Percentiles rank a stretch among this genome's conserved stretches.
Evolutionary conservation across 495 filamentous ascomycete species (phyloP).

Genomic region (Podospora australis): DNA sequence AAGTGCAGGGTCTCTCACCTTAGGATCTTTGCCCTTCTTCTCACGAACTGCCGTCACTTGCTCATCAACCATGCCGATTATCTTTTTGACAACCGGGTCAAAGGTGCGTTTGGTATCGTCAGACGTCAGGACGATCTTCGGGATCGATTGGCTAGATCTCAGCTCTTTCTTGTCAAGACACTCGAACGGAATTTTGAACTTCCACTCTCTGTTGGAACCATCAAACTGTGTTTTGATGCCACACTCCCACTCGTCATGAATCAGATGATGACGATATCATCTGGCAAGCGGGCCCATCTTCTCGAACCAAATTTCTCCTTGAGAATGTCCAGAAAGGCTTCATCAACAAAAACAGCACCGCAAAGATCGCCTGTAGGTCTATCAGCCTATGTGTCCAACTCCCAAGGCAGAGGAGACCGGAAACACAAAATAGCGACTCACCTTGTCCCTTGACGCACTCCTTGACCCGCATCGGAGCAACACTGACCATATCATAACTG

Average conservation of each 20-base stretch:
- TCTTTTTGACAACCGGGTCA: background rate
- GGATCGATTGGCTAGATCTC: background rate
- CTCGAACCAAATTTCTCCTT: background rate
- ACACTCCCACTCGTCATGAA: slow-evolving; percentile 16
- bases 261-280: background rate
- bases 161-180: background rate
- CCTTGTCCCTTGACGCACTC: slow-evolving; percentile 18
- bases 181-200: slow-evolving; percentile 1
- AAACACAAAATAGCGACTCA: no score
- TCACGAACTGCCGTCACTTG: background rate
- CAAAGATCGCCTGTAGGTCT: no score
- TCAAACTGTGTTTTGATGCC: slow-evolving; percentile 15
- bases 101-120: background rate
- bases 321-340: slow-evolving; percentile 11
- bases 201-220: background rate
- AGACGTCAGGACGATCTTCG: background rate
- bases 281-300: slow-evolving; percentile 1
- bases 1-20: slow-evolving; percentile 1
- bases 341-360: slow-evolving; percentile 18
- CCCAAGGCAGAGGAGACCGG: no score
- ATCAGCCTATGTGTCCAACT: no score
- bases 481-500: slow-evolving; percentile 6
- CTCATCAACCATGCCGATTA: background rate
- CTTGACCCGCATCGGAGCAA: slow-evolving; percentile 7
- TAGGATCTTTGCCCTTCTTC: background rate